Evolutionary conservation across 257 asterid genomes (phyloP), one percentile per base, ranked within the genome.

Genomic region (Ehretia macrophylla): DNA sequence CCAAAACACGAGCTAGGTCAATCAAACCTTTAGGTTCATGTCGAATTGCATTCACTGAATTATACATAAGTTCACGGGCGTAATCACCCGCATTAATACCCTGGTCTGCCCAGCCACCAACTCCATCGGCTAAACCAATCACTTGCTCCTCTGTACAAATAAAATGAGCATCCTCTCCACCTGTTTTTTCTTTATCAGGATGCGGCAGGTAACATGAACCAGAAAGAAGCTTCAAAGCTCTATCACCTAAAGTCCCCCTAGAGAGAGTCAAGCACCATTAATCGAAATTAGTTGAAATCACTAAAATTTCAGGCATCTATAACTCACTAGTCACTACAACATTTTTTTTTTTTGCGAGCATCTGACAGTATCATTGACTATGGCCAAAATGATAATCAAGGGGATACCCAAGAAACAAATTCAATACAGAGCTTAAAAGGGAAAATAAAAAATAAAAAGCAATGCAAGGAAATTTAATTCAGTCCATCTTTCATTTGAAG

Each of bases 61-160:
- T 70, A 39, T 78, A 65, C 97, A 90, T 86, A 65, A 90, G 94
- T 61, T 87, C 87, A 18, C 95, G 88, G 13, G 97, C 80, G 64
- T 83, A 90, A n/a, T 55, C 62, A 51, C 97, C 97, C 8, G 97
- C 93, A 77, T 90, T 75, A 61, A 90, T 71, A 48, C 97, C 96
- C 53, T 79, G 81, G 49, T 90, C 95, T 53, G 97, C 96, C 97
- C 97, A 90, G 37, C 97, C 97, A 59, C 97, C 97, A 68, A 90
- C 97, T 57, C 97, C 97, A 66, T 90, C 97, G 13, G 97, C 96
- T 56, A 90, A 83, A 4, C 97, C 97, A 52, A 90, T 70, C 37
- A 53, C 90, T 76, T 82, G 92, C 76, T 87, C 93, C 19, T 87
- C 90, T 11, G 13, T 77, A 72, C 95, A 84, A 46, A 90, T 81